A percentile compares a stretch with the other conserved stretches of the same genome.
These are phyloP conservation scores for Funneliformis mosseae DNA, from an alignment of 192 early-diverging fungal genomes.

Conservation along the genomic window DNA sequence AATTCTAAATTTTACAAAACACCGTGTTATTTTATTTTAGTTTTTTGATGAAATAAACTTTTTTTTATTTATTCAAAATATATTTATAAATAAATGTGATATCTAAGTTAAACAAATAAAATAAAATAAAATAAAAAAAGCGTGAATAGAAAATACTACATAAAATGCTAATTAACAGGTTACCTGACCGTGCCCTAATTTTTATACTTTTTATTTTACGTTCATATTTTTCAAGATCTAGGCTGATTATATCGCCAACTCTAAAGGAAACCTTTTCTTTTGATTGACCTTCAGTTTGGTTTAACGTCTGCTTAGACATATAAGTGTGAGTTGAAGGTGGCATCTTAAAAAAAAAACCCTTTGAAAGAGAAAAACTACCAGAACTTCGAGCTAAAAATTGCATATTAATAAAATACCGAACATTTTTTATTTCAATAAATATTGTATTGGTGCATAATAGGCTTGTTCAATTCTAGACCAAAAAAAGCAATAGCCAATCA, in stretches of 20 bases:
- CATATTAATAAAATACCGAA: too few relatives aligned
- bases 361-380: neutral
- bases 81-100: neutral
- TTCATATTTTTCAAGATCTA: neutral
- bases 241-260: neutral
- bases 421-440: too few relatives aligned
- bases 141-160: too few relatives aligned
- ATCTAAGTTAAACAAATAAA: too few relatives aligned
- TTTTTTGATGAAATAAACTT: neutral
- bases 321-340: neutral
- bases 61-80: neutral
- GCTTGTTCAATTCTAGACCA: too few relatives aligned
- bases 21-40: neutral
- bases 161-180: neutral
- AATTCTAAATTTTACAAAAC: slow-evolving; percentile 50
- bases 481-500: too few relatives aligned
- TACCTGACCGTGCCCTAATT: neutral
- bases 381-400: neutral
- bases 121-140: too few relatives aligned
- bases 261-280: neutral
- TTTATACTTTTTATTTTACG: neutral
- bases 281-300: neutral
- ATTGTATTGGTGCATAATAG: too few relatives aligned
- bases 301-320: neutral
- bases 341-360: neutral